Evolutionary conservation across 495 filamentous ascomycete species (phyloP).

Genomic region (Penicillium cosmopolitanum): DNA sequence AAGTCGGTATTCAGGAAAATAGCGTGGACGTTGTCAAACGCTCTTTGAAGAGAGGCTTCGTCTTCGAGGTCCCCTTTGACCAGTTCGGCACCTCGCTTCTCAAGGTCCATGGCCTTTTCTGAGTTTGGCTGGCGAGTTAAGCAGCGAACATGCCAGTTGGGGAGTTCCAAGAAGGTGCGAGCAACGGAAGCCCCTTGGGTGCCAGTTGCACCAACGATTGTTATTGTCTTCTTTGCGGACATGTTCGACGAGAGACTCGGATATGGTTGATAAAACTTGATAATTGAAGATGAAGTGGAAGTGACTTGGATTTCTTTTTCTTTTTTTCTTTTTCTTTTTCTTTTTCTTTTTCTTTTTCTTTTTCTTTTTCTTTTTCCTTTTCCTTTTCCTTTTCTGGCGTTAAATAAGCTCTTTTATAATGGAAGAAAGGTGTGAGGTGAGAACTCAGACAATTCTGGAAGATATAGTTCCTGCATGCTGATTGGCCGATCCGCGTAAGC

Average conservation of each 20-base stretch:
- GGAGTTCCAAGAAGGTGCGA: slow-evolving; percentile 35
- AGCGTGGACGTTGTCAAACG: slow-evolving; percentile 50
- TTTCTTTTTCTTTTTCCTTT: too few species aligned
- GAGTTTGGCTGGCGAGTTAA: slow-evolving; percentile 49
- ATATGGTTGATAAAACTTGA: too few species aligned
- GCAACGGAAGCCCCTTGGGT: slow-evolving; percentile 57
- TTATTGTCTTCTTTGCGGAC: slow-evolving; percentile 28
- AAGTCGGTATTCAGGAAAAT: slow-evolving; percentile 62
- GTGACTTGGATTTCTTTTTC: too few species aligned
- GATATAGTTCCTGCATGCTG: slow-evolving; percentile 12
- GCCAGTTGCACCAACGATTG: slow-evolving; percentile 37
- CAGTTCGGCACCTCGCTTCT: slow-evolving; percentile 49
- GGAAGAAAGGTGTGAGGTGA: not conserved
- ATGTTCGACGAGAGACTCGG: not conserved
- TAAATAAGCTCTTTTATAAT: slow-evolving; percentile 1
- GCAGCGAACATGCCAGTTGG: slow-evolving; percentile 45
- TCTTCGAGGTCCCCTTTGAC: slow-evolving; percentile 51
- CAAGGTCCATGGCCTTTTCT: slow-evolving; percentile 40
- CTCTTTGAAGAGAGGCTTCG: slow-evolving; percentile 40
- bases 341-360: too few species aligned
- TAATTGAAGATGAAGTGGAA: too few species aligned
- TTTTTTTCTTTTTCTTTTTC: too few species aligned
- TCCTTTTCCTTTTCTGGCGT: too few species aligned
- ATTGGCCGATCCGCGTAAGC: slow-evolving; percentile 29
- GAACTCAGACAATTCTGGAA: not conserved